These are phyloP conservation scores for Candida dubliniensis DNA, from an alignment of 1,139 yeast species.

Conservation along the genomic window DNA sequence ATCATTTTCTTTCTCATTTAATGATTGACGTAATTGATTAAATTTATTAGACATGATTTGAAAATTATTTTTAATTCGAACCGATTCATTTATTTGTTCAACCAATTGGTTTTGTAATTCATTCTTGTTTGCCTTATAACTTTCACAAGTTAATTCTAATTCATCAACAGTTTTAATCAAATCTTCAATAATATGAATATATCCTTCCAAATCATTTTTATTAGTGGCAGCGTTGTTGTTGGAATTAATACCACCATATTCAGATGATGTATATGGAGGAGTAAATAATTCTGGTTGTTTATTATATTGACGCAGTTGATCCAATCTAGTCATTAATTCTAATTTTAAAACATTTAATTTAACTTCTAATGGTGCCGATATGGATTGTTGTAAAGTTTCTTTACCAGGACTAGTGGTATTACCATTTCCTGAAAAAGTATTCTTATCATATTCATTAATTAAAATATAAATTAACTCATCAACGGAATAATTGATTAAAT, in stretches of 20 bases:
- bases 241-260: slow-evolving; percentile 10
- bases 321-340: slow-evolving; percentile 21
- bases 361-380: slow-evolving; percentile 22
- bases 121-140: slow-evolving; percentile 23
- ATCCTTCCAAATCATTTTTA: slow-evolving; percentile 12
- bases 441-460: slow-evolving; percentile 16
- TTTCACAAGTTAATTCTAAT: slow-evolving; percentile 23
- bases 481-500: slow-evolving; percentile 18
- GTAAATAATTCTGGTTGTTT: not conserved
- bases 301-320: slow-evolving; percentile 12
- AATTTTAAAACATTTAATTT: slow-evolving; percentile 27
- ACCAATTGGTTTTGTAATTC: slow-evolving; percentile 18
- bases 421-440: slow-evolving; percentile 13
- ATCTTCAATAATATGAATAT: slow-evolving; percentile 21
- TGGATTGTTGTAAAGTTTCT: slow-evolving; percentile 15
- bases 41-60: slow-evolving; percentile 21
- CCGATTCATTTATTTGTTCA: slow-evolving; percentile 20
- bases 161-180: slow-evolving; percentile 21
- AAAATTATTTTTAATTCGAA: slow-evolving; percentile 21
- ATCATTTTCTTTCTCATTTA: slow-evolving; percentile 14
- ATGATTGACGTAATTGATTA: slow-evolving; percentile 14
- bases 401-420: slow-evolving; percentile 12
- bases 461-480: slow-evolving; percentile 26
- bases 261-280: slow-evolving; percentile 5
- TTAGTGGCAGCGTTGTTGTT: slow-evolving; percentile 18